Percentiles rank a stretch among this genome's conserved stretches.
Conservation (phyloP, 2,329 filamentous ascomycete species). For the Fusarium hostae region DNA sequence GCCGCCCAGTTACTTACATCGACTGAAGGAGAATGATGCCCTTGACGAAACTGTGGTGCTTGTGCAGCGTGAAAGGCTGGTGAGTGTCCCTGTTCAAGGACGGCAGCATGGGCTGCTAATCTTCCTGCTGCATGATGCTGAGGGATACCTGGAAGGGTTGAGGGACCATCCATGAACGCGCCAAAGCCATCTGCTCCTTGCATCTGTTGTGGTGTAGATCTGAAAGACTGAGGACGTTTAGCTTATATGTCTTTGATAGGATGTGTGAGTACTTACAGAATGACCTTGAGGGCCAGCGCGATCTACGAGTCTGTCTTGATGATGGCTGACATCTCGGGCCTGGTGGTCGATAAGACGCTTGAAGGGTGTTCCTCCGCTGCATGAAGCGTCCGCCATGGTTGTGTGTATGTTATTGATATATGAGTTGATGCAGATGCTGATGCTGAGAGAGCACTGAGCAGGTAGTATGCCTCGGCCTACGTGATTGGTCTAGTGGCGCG, state of each 20-base stretch:
- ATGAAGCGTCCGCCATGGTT: slow-evolving; percentile 55
- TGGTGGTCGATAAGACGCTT: slow-evolving; percentile 57
- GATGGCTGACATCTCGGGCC: slow-evolving; percentile 54
- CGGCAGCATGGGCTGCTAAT: slow-evolving; percentile 50
- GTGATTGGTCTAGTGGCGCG: slow-evolving; percentile 13
- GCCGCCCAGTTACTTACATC: slow-evolving; percentile 50
- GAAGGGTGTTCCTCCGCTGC: slow-evolving; percentile 56
- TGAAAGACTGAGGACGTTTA: slow-evolving; percentile 46
- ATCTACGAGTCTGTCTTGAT: slow-evolving; percentile 54
- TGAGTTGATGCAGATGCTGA: slow-evolving; percentile 1
- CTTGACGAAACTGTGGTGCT: slow-evolving; percentile 39
- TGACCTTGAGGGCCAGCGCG: slow-evolving; percentile 44
- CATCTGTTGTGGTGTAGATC: slow-evolving; percentile 46
- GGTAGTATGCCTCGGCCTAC: slow-evolving; percentile 33
- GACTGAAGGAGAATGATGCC: slow-evolving; percentile 39
- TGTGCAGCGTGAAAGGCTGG: slow-evolving; percentile 38
- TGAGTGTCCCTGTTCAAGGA: slow-evolving; percentile 45
- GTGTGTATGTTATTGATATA: neutral
- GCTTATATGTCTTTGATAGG: neutral
- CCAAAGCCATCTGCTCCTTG: slow-evolving; percentile 50
- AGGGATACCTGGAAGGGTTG: slow-evolving; percentile 44
- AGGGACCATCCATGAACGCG: slow-evolving; percentile 49
- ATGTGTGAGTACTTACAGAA: slow-evolving; percentile 43
- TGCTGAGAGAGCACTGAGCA: neutral
- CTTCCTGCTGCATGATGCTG: slow-evolving; percentile 51